These are phyloP conservation scores for Apiosordaria backusii DNA, from an alignment of 495 filamentous ascomycete genomes.

Conservation along the genomic window DNA sequence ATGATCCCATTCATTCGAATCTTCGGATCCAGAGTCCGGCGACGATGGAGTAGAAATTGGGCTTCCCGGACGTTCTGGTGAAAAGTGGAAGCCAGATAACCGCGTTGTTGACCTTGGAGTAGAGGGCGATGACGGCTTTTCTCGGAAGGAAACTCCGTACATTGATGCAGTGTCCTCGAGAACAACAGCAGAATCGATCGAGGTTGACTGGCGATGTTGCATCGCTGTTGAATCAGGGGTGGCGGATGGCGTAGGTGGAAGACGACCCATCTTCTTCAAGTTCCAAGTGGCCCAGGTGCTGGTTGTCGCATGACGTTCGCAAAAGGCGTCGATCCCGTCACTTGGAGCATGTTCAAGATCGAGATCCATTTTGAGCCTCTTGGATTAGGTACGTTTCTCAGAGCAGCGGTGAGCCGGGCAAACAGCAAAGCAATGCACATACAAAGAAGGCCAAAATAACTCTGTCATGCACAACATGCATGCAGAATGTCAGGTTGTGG, in stretches of 20 bases:
- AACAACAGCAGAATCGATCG: conserved; percentile 5
- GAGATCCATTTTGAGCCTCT: not conserved
- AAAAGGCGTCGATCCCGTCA: not conserved
- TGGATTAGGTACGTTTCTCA: not conserved
- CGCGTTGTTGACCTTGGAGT: not conserved
- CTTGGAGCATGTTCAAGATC: not conserved
- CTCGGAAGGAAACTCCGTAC: not conserved
- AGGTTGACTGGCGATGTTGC: conserved; percentile 3
- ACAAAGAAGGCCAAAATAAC: not conserved
- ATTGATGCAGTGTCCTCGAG: not conserved
- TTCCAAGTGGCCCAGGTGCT: not conserved
- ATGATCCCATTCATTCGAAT: conserved; percentile 7
- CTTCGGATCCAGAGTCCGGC: not conserved
- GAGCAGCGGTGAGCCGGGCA: not conserved
- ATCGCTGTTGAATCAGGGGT: not conserved
- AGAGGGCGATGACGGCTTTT: not conserved
- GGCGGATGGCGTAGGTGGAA: not conserved
- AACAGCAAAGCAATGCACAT: too few species aligned
- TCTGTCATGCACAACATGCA: conserved; percentile 1
- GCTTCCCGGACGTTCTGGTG: not conserved
- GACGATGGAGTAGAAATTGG: not conserved
- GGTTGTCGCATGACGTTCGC: too few species aligned
- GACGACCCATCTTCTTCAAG: not conserved
- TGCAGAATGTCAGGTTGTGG: not conserved
- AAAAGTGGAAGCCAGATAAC: not conserved